These are phyloP conservation scores for Ceratonia siliqua DNA, from an alignment of 306 rosid species.

Conservation along the genomic window DNA sequence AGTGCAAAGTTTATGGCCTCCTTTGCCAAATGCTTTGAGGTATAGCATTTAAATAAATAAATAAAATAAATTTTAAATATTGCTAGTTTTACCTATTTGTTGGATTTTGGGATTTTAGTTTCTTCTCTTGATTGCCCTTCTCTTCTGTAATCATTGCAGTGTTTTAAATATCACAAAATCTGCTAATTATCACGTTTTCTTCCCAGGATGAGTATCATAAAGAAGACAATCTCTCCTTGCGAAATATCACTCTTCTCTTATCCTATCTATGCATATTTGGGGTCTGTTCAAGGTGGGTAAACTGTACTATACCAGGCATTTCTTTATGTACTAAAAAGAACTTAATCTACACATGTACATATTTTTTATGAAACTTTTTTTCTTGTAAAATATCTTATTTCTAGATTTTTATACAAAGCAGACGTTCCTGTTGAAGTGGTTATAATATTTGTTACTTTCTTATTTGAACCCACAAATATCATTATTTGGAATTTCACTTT, in stretches of 20 bases:
- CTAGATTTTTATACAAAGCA: background rate
- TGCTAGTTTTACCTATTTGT: background rate
- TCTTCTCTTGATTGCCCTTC: constrained; percentile 26
- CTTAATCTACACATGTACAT: background rate
- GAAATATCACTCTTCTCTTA: constrained; percentile 77
- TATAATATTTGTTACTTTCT: background rate
- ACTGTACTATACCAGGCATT: background rate
- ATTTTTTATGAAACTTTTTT: background rate
- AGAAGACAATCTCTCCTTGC: constrained; percentile 81
- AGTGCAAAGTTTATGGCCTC: constrained; percentile 82
- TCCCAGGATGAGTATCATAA: constrained; percentile 75
- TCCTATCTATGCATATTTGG: constrained; percentile 83
- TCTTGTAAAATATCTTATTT: background rate
- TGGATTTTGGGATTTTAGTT: constrained; percentile 23
- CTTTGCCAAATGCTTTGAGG: constrained; percentile 85
- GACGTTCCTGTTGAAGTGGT: background rate
- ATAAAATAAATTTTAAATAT: background rate
- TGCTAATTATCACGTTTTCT: constrained; percentile 25
- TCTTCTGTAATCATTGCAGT: background rate
- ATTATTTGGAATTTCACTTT: background rate
- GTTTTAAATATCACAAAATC: constrained; percentile 13
- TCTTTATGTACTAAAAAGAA: background rate
- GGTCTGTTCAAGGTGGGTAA: constrained; percentile 76
- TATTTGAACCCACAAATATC: background rate
- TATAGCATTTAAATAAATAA: constrained; percentile 34